Evolutionary conservation across 2,329 filamentous ascomycete genomes (phyloP), one percentile per base, ranked within the genome.

Genomic region (Didymella sp.): DNA sequence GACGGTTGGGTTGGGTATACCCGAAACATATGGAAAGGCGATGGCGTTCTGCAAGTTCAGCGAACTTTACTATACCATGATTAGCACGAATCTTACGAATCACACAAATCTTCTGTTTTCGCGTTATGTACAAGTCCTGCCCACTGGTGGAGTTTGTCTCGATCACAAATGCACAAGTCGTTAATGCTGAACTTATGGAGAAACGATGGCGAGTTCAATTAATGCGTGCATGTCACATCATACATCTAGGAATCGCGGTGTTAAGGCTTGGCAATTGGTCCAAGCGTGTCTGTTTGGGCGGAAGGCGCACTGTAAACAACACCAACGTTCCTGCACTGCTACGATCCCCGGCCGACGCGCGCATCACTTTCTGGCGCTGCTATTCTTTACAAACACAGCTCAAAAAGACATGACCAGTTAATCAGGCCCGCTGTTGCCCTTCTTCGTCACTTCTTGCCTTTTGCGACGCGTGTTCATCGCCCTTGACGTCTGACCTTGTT

Each of bases 391-490:
- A 52, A 45, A 51, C 30, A 46, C 37, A 45, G 47, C 40, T 42
- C 46, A 47, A 40, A 51, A 54, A 58, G 66, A 60, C 46, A 70
- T 70, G 67, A 51, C 27, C 30, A 63, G 66, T 51, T 70, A 66
- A 55, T 19, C 19, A 25, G 22, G 30, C 24, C 37, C 21, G 28
- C 22, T 58, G 42, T 47, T 52, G 45, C 49, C 45, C 56, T 33
- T 51, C 24, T 48, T 48, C 11, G 30, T 37, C 59, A 48, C 60
- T 57, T 58, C 52, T 55, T 57, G 66, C 51, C 57, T 49, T 46
- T 55, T 46, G 59, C 66, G 62, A 69, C 70, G 70, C 66, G 69
- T 68, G 41, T 63, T 61, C 57, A 56, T 44, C 51, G 49, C 38
- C 37, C 24, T 53, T 37, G 30, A 51, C 42, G n/a, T 41, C 27